Conservation (phyloP, 78 protist genomes). For the Dictyostelium intermedium region DNA sequence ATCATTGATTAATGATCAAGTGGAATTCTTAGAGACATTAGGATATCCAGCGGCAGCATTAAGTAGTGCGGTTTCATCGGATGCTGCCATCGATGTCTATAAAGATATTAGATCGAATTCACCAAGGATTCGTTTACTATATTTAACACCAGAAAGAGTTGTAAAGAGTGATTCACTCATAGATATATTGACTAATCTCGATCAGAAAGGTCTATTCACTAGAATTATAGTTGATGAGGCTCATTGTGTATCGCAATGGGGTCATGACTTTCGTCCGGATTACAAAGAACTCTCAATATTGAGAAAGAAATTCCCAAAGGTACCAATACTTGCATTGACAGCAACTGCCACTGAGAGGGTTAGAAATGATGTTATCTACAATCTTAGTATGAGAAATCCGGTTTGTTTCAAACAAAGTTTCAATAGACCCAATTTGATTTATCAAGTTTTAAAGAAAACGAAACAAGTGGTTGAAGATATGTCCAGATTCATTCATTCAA, state of each 20-base stretch:
- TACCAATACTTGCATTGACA: slow-evolving; percentile 75
- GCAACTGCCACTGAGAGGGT: slow-evolving; percentile 92
- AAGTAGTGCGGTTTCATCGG: neutral
- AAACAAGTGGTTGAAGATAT: slow-evolving; percentile 39
- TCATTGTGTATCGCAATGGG: slow-evolving; percentile 99
- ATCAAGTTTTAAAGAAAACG: slow-evolving; percentile 5
- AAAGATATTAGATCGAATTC: neutral
- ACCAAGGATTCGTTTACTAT: slow-evolving; percentile 61
- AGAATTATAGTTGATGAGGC: slow-evolving; percentile 97
- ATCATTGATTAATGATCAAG: slow-evolving; percentile 99
- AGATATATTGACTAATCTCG: neutral
- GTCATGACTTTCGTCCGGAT: slow-evolving; percentile 97
- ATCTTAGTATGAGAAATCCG: slow-evolving; percentile 61
- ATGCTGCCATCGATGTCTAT: neutral
- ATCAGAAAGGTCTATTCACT: neutral
- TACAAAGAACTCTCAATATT: slow-evolving; percentile 78
- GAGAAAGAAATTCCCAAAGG: slow-evolving; percentile 39
- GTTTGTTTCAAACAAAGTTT: slow-evolving; percentile 82
- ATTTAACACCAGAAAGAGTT: slow-evolving; percentile 91
- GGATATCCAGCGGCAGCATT: slow-evolving; percentile 28
- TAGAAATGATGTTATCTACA: slow-evolving; percentile 48
- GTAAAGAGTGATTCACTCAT: slow-evolving; percentile 8
- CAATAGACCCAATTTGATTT: slow-evolving; percentile 95
- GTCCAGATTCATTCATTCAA: neutral
- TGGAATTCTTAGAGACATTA: neutral